Base-by-base conservation (phyloP, 441 rosid genomes). In the Eutrema salsugineum region DNA sequence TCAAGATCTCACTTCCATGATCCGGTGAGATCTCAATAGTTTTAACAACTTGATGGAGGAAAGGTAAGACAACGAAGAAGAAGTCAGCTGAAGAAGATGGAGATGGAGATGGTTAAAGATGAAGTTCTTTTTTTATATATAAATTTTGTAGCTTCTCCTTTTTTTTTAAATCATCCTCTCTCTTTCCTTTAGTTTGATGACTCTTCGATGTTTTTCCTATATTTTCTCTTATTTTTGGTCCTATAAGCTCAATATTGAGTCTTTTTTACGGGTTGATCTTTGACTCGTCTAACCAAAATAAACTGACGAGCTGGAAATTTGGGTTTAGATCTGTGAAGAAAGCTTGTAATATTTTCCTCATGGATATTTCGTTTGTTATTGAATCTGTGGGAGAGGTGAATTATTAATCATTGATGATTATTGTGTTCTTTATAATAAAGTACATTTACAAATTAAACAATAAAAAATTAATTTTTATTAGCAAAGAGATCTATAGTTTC, bases 1-100 rank as follows among this genome's bases (percentile, higher is more conserved):
- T 69, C 67, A 67, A 63, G 66, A 54, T 74, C 79, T 81, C 22
- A 67, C 74, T 58, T 81, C 78, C 22, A 64, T 70, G 71, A 68
- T 70, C 28, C 40, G 67, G 49, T 76, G 62, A 63, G 65, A 76
- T 62, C 71, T 60, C 16, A 39, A 3, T 7, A n/a, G 7, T 58
- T 61, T 58, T 66, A 49, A 71, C 74, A 66, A 63, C 33, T 6
- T 6, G 83, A 76, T 70, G 86, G 7, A 30, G 1, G 6, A 30
- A 5, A 30, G 6, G 7, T 5, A 28, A 5, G 1, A 4, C 33
- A 6, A 76, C 48, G 57, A 78, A 83, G 88, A 81, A 50, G 80
- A 75, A 77, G 85, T 83, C 44, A 71, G 69, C 39, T 53, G 1
- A 63, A 71, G 57, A 56, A 63, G 70, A 44, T 15, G 39, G 49